Base-by-base conservation (phyloP, 2,329 filamentous ascomycete species). In the Penicillium thymicola region DNA sequence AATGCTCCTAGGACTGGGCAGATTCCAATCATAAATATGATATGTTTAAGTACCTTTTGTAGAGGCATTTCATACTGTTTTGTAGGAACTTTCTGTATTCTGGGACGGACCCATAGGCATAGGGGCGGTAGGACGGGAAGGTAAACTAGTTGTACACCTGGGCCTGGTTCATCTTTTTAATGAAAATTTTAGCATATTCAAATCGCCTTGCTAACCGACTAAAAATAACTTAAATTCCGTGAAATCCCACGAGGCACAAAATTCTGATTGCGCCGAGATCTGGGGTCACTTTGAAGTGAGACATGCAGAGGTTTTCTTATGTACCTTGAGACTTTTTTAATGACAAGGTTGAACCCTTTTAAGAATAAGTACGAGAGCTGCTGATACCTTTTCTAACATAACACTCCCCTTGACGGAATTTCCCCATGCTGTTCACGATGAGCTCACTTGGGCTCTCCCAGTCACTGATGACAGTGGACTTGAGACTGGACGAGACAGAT, bases 181-280 rank as follows among this genome's bases (percentile, higher is more conserved):
- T 27, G 5, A 28, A 21, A 4, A 32, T 23, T 46, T 46, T 18
- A 30, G 5, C 25, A 45, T 25, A 14, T 23, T 21, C 5, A 18
- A 21, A 30, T 30, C 13, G 3, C 28, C 16, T 42, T 36, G n/a
- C 7, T 30, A 11, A 37, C 46, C 53, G 34, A 40, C 47, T 51
- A 55, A 51, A 55, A 45, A 49, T 54, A 37, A 27, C 9, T 10
- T 0, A 3, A 13, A 28, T 28, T 42, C 5, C n/a, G 13, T 30
- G 3, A 43, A 42, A 18, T 11, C 32, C 30, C 40, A 37, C 28
- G n/a, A 51, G 45, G 30, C 23, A 30, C 52, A 44, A 18, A 41
- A 51, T 56, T 46, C 36, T 7, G 34, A 56, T 34, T 52, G 6
- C n/a, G 48, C 42, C 41, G 48, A 52, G 13, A 41, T 18, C 27